phyloP scores from a whole-genome alignment of 208 protist genomes.

The Wallacemonas rigidus region DNA sequence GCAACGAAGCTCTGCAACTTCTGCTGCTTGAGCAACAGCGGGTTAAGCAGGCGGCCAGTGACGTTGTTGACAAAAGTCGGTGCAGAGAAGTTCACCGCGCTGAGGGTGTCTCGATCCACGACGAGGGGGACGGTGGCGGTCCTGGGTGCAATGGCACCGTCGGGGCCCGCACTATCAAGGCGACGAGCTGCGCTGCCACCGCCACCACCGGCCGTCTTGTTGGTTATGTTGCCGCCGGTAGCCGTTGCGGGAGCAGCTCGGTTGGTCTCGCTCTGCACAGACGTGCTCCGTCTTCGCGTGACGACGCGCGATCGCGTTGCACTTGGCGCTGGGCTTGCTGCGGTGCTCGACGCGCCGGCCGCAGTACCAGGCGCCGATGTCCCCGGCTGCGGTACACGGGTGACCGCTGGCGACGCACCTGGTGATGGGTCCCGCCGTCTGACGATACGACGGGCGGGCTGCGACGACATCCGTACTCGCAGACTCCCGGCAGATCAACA shows the following conservation, averaged over 20 bases:
- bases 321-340: background rate
- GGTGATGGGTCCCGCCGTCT: background rate
- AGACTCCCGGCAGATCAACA: background rate
- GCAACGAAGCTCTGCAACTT: conserved; percentile 19
- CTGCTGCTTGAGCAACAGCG: conserved; percentile 35
- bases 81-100: conserved; percentile 63
- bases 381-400: conserved; percentile 20
- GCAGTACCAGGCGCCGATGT: background rate
- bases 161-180: conserved; percentile 17
- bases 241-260: background rate
- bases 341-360: background rate
- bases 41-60: conserved; percentile 56
- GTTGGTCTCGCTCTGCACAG: background rate
- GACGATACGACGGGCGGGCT: background rate
- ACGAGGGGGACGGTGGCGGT: background rate
- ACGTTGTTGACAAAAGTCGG: conserved; percentile 80
- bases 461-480: background rate
- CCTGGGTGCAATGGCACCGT: too few relatives aligned
- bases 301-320: background rate
- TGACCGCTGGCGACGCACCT: background rate
- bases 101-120: conserved; percentile 65
- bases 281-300: background rate
- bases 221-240: too few relatives aligned
- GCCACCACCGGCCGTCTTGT: too few relatives aligned
- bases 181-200: background rate